Conservation (phyloP, 2,329 filamentous ascomycete genomes). For the Aspergillus sergii region DNA sequence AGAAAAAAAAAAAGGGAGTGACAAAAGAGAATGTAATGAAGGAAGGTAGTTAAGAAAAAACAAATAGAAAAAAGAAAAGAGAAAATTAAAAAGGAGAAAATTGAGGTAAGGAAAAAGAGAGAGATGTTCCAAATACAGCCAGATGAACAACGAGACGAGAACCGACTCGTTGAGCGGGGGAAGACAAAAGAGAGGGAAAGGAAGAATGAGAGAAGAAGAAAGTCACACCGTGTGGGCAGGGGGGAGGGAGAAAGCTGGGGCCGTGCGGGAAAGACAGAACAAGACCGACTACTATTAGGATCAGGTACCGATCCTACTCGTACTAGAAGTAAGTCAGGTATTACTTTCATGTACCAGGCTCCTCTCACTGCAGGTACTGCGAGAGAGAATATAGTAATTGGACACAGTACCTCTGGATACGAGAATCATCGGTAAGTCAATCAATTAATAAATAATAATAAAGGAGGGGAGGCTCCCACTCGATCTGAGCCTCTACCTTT, state of each 20-base stretch:
- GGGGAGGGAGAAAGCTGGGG: background rate
- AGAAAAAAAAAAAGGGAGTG: constrained; percentile 14
- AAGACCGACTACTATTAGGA: background rate
- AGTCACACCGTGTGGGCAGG: constrained; percentile 10
- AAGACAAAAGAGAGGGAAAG: constrained; percentile 32
- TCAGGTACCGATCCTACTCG: background rate
- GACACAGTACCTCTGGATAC: background rate
- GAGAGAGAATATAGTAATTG: background rate
- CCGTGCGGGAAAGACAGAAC: constrained; percentile 1
- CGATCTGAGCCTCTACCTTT: background rate
- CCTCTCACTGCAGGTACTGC: background rate
- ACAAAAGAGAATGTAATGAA: constrained; percentile 7
- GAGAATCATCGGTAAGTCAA: background rate
- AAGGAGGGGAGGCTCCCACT: background rate
- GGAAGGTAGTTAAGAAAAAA: constrained; percentile 14
- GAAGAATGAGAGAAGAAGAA: constrained; percentile 26
- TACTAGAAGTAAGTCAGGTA: background rate
- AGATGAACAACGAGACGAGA: constrained; percentile 51
- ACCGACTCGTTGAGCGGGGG: constrained; percentile 38
- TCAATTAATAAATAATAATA: background rate
- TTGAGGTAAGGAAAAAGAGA: constrained; percentile 17
- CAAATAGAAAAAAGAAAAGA: constrained; percentile 12
- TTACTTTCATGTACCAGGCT: background rate
- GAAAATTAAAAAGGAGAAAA: constrained; percentile 17
- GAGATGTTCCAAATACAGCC: constrained; percentile 26